These are phyloP conservation scores for Lathyrus tuberosus DNA, from an alignment of 306 rosid genomes.

Conservation along the genomic window DNA sequence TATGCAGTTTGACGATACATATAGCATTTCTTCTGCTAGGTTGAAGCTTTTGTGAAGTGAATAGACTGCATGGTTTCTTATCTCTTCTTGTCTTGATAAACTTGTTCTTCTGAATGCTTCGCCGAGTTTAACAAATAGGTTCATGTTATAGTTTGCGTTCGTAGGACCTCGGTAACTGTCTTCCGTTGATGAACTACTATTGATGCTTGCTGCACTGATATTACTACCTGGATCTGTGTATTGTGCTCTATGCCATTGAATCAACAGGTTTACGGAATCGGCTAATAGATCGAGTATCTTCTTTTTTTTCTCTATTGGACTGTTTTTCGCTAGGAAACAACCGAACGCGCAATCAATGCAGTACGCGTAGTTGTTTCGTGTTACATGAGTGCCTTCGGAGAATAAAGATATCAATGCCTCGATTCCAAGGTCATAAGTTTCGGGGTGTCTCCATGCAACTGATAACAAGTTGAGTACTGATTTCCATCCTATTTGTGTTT, in stretches of 20 bases:
- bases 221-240: constrained; percentile 61
- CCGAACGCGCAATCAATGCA: constrained; percentile 80
- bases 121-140: constrained; percentile 74
- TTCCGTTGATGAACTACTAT: constrained; percentile 63
- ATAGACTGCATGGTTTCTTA: constrained; percentile 77
- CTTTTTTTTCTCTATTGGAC: constrained; percentile 77
- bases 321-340: constrained; percentile 73
- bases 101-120: constrained; percentile 76
- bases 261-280: constrained; percentile 61
- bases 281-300: constrained; percentile 69
- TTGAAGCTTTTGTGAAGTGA: constrained; percentile 67
- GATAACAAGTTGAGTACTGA: constrained; percentile 71
- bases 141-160: constrained; percentile 56
- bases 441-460: constrained; percentile 68
- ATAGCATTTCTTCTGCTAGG: constrained; percentile 71
- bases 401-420: constrained; percentile 67
- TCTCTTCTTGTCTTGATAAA: constrained; percentile 81
- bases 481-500: constrained; percentile 81
- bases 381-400: constrained; percentile 57
- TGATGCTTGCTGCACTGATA: constrained; percentile 51
- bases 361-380: constrained; percentile 59
- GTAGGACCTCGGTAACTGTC: constrained; percentile 52
- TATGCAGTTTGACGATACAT: constrained; percentile 57
- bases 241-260: constrained; percentile 66
- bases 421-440: constrained; percentile 69